A percentile compares a stretch with the other conserved stretches of the same genome.
Conservation (phyloP, 108 stramenopile species). For the Aurantiochytrium sp. region DNA sequence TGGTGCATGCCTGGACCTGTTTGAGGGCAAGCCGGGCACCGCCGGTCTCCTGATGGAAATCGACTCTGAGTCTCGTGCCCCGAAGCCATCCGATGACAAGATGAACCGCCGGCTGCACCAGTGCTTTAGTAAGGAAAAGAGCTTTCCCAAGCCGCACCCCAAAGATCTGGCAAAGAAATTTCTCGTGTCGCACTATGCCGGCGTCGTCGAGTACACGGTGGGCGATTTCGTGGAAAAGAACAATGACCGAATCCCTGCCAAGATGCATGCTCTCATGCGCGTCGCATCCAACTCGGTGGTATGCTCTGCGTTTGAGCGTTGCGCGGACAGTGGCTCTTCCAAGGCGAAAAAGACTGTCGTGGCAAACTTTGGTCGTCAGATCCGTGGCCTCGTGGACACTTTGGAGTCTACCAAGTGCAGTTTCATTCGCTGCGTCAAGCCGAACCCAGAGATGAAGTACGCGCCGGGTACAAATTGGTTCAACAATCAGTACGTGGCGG, state of each 20-base stretch:
- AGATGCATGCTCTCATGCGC: constrained; percentile 19
- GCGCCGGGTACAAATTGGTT: constrained; percentile 1
- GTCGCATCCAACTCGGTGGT: neutral
- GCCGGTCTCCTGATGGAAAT: constrained; percentile 58
- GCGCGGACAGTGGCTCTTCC: neutral
- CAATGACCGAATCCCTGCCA: constrained; percentile 16
- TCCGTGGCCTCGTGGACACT: neutral
- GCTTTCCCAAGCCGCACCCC: neutral
- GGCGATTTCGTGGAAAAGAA: constrained; percentile 30
- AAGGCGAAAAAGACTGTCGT: constrained; percentile 12
- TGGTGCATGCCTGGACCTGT: constrained; percentile 66
- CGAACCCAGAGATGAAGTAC: neutral
- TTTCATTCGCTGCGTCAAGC: constrained; percentile 19
- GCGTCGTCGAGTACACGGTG: constrained; percentile 25
- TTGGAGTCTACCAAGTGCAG: neutral
- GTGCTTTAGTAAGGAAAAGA: neutral
- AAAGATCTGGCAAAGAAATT: constrained; percentile 24
- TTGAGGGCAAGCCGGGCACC: constrained; percentile 49
- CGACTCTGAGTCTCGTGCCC: neutral
- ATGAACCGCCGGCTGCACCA: neutral
- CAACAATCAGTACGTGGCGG: constrained; percentile 4
- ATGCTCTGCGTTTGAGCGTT: neutral
- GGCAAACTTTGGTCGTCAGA: constrained; percentile 5
- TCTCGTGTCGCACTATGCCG: constrained; percentile 31
- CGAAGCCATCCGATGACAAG: neutral